Evolutionary conservation across 2,329 filamentous ascomycete species (phyloP), one percentile per base, ranked within the genome.

Genomic region (Didymosphaeria variabile): DNA sequence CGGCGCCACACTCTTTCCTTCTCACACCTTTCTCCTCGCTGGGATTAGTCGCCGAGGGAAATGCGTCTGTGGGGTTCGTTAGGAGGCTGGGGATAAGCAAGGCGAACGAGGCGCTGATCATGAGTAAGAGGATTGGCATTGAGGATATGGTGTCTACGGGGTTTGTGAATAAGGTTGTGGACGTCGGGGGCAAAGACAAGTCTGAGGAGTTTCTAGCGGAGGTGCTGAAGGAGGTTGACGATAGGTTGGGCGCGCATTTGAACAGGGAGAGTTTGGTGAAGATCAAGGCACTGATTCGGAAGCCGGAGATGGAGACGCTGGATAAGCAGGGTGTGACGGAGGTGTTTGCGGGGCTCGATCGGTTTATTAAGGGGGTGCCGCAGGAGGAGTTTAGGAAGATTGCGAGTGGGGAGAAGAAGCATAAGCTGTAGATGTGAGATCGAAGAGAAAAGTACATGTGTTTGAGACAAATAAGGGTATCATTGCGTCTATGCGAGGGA

Each of bases 91-190:
- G 95, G 0, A 86, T 93, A 54, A 83, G 87, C 60, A 91, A 92
- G 75, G 94, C 93, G 10, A 97, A 96, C 74, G 95, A 98, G 83
- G 94, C 95, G 13, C 85, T 98, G 13, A 89, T 99, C 67, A 95
- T 97, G 90, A 93, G 91, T 72, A 91, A 91, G 78, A 85, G 89
- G 47, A 91, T 98, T 69, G 77, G 83, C 0, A 87, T 87, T 32
- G 87, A 90, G 26, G 93, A 97, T 74, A 84, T 98, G 32, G 83
- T 94, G 64, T 81, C 85, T 9, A 86, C 87, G 2, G 94, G 94
- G 0, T 98, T 93, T 72, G 92, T 96, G 47, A 98, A 97, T 72
- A 91, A 90, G 78, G 85, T 97, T 17, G 91, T 97, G 67, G 80
- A 85, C 38, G 82, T 82, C 31, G 85, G 84, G 79, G 80, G 44